These are phyloP conservation scores for Fraxinus nigra DNA, from an alignment of 305 asterid species.

Conservation along the genomic window DNA sequence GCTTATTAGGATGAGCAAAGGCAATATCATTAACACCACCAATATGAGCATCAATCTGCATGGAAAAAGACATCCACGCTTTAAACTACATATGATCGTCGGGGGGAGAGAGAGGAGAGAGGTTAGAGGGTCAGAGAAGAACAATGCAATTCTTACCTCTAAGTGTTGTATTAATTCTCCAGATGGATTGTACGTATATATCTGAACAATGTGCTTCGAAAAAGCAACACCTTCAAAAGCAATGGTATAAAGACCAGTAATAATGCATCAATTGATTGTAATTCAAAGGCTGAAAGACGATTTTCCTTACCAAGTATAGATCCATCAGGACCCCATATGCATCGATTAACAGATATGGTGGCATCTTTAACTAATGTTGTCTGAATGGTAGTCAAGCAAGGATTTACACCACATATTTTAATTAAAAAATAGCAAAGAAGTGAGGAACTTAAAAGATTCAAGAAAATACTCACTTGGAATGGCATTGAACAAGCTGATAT, in stretches of 20 bases:
- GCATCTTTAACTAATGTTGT: conserved; percentile 88
- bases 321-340: conserved; percentile 97
- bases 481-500: conserved; percentile 71
- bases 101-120: background rate
- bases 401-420: conserved; percentile 1
- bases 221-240: conserved; percentile 73
- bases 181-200: conserved; percentile 68
- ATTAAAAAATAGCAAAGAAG: conserved; percentile 7
- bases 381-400: conserved; percentile 40
- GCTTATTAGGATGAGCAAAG: conserved; percentile 92
- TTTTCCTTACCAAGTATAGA: conserved; percentile 71
- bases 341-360: conserved; percentile 77
- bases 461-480: conserved; percentile 55
- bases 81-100: conserved; percentile 9
- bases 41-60: conserved; percentile 88
- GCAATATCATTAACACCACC: conserved; percentile 97
- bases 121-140: background rate
- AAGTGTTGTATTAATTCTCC: conserved; percentile 83
- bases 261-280: conserved; percentile 13
- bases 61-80: conserved; percentile 19
- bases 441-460: conserved; percentile 2
- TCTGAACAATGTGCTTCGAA: conserved; percentile 91
- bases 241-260: conserved; percentile 27
- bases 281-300: conserved; percentile 2
- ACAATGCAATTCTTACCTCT: conserved; percentile 51